A percentile compares a stretch with the other conserved stretches of the same genome.
Evolutionary conservation across 495 filamentous ascomycete species (phyloP).

Genomic region (Neurospora sp.): DNA sequence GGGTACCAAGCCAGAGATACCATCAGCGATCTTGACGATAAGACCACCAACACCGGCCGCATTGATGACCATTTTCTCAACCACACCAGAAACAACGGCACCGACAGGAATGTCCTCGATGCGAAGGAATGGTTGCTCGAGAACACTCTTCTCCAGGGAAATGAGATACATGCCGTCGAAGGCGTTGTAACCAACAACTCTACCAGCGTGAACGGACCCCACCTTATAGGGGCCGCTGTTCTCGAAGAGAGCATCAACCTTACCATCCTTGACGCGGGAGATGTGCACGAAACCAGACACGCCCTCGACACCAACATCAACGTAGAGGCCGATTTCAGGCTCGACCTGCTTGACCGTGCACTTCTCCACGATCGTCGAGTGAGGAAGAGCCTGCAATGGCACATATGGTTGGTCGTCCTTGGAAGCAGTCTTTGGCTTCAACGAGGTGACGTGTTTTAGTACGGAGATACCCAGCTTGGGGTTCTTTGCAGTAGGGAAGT

Average conservation of each 20-base stretch:
- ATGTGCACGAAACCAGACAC: constrained; percentile 87
- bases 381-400: constrained; percentile 49
- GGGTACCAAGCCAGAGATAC: constrained; percentile 77
- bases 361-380: constrained; percentile 66
- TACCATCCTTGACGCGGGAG: constrained; percentile 76
- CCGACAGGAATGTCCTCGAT: constrained; percentile 82
- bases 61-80: constrained; percentile 75
- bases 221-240: constrained; percentile 66
- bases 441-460: constrained; percentile 67
- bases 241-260: constrained; percentile 68
- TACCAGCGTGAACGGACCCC: constrained; percentile 66
- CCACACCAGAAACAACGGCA: constrained; percentile 67
- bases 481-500: constrained; percentile 63
- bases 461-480: constrained; percentile 80
- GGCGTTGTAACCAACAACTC: constrained; percentile 75
- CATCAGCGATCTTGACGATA: constrained; percentile 72
- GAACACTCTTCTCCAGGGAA: constrained; percentile 67
- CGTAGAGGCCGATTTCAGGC: constrained; percentile 65
- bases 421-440: constrained; percentile 40
- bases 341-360: constrained; percentile 71
- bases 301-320: constrained; percentile 64
- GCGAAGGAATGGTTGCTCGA: constrained; percentile 81
- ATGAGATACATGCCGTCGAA: constrained; percentile 81
- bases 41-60: constrained; percentile 64
- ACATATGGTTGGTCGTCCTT: constrained; percentile 15